phyloP scores from a whole-genome alignment of 176 grass and related monocot genomes.

The Triticum turgidum region DNA sequence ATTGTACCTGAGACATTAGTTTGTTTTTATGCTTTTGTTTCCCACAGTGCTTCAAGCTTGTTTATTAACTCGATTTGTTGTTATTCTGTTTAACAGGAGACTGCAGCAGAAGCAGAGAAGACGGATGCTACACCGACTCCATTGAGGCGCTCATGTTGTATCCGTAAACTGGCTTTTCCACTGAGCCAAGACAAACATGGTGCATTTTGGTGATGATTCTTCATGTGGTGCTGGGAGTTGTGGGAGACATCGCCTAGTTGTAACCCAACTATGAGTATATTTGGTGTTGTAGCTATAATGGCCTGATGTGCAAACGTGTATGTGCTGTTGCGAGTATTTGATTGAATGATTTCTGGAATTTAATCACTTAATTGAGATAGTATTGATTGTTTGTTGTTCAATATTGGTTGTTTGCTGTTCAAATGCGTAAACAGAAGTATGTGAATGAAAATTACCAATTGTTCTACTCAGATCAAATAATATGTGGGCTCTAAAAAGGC shows the following conservation, averaged over 20 bases:
- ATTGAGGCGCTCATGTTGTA: conserved; percentile 48
- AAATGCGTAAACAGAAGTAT: too few species aligned
- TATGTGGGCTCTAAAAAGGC: too few species aligned
- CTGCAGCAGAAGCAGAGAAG: not conserved
- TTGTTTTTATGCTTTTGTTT: not conserved
- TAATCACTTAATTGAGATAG: too few species aligned
- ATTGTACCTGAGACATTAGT: too few species aligned
- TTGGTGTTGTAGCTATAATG: not conserved
- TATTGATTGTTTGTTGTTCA: too few species aligned
- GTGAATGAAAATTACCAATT: too few species aligned
- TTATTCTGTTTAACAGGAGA: conserved; percentile 16
- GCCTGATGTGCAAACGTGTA: too few species aligned
- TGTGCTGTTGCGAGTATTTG: too few species aligned
- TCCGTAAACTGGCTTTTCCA: conserved; percentile 40
- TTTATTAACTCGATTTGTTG: not conserved
- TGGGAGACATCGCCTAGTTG: conserved; percentile 39
- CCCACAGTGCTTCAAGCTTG: not conserved
- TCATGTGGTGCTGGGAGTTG: not conserved
- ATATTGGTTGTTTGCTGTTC: too few species aligned
- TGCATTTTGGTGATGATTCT: not conserved
- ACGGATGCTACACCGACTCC: conserved; percentile 7
- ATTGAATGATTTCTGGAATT: too few species aligned
- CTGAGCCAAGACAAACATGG: conserved; percentile 9
- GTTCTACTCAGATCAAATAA: too few species aligned
- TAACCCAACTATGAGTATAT: conserved; percentile 12